phyloP scores from a whole-genome alignment of 176 grass and related monocot species.

The Poa pratensis region DNA sequence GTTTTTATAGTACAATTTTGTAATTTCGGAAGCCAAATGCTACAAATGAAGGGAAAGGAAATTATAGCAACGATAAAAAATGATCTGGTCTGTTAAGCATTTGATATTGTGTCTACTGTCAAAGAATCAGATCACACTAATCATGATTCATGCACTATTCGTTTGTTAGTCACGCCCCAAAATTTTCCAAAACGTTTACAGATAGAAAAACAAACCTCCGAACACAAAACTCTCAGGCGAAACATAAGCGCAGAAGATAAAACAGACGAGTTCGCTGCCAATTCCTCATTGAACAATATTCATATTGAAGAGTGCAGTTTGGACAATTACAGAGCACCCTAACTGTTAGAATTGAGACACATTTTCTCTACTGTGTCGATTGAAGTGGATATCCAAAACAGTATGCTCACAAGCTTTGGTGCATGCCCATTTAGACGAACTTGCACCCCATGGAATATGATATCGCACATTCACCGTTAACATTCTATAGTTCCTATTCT shows the following conservation, averaged over 20 bases:
- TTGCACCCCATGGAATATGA: not conserved
- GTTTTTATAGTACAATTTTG: too few relatives aligned
- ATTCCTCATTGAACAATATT: not conserved
- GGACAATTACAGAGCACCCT: not conserved
- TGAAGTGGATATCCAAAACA: not conserved
- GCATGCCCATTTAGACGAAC: constrained; percentile 12
- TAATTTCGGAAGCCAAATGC: not conserved
- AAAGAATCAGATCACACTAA: not conserved
- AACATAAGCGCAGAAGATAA: not conserved
- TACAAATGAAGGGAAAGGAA: not conserved
- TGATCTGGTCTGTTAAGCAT: not conserved
- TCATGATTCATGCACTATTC: not conserved
- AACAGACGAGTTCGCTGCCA: not conserved
- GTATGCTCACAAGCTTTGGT: not conserved
- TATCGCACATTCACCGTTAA: not conserved
- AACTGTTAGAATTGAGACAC: not conserved
- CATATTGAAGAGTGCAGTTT: not conserved
- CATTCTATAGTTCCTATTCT: constrained; percentile 11
- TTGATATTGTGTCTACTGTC: not conserved
- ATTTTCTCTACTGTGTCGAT: constrained; percentile 17
- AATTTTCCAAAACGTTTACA: not conserved
- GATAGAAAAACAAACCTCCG: not conserved
- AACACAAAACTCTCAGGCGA: not conserved
- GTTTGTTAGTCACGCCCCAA: not conserved
- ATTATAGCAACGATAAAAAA: not conserved